Conservation (phyloP, 768 basidiomycete species). For the Cyathus striatus region DNA sequence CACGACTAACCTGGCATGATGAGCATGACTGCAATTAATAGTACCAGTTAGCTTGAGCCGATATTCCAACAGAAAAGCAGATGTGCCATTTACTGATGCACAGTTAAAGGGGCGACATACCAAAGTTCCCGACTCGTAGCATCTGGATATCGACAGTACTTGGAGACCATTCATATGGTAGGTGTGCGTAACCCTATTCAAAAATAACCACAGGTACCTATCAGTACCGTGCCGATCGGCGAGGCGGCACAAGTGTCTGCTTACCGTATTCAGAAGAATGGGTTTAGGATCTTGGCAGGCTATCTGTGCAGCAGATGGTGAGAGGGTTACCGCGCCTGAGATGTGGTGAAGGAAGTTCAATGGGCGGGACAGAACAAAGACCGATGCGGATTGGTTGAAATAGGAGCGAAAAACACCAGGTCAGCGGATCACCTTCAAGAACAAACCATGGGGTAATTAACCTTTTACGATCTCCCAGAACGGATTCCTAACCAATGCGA, state of each 20-base stretch:
- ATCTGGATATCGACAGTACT: conserved; percentile 73
- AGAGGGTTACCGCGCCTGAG: conserved; percentile 59
- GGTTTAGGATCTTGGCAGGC: conserved; percentile 77
- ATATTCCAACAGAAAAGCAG: neutral
- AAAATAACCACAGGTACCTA: conserved; percentile 6
- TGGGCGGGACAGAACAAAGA: conserved; percentile 4
- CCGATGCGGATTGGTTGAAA: conserved; percentile 1
- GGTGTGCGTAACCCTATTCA: conserved; percentile 60
- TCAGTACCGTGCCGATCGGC: conserved; percentile 5
- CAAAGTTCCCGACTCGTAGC: conserved; percentile 68
- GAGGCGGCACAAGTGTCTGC: conserved; percentile 12
- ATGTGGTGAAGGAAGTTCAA: conserved; percentile 1
- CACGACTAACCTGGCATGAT: conserved; percentile 54
- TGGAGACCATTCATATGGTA: conserved; percentile 73
- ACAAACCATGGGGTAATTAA: conserved; percentile 12
- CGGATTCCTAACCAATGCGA: conserved; percentile 51
- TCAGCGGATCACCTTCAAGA: conserved; percentile 1
- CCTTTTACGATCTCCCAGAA: conserved; percentile 81
- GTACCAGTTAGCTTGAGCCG: neutral
- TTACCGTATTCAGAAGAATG: conserved; percentile 68
- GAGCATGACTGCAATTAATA: conserved; percentile 45
- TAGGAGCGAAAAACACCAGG: conserved; percentile 1
- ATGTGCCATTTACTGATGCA: neutral
- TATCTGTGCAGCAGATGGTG: conserved; percentile 52
- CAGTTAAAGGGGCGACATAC: conserved; percentile 21